Evolutionary conservation across 805 yeast genomes (phyloP).

Genomic region (Pichia scutulata): DNA sequence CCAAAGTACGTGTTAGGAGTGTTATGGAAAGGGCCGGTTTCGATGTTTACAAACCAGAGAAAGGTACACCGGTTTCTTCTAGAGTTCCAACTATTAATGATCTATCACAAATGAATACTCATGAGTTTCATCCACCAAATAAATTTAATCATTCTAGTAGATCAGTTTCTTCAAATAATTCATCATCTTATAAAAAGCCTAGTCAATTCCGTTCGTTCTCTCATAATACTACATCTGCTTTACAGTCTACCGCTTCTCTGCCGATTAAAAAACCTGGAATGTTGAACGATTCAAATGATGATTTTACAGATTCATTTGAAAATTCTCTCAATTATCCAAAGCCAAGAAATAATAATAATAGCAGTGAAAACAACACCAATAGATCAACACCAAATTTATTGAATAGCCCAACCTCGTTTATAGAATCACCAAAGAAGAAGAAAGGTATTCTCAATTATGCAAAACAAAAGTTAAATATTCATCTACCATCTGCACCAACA

Average conservation of each 20-base stretch:
- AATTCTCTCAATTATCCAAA: background rate
- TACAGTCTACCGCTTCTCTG: background rate
- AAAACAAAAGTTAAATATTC: conserved; percentile 3
- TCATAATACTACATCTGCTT: background rate
- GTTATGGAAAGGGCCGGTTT: conserved; percentile 82
- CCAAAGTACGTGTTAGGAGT: conserved; percentile 52
- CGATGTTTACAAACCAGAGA: conserved; percentile 40
- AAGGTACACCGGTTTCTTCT: background rate
- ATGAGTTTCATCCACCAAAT: conserved; percentile 5
- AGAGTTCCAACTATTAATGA: conserved; percentile 1
- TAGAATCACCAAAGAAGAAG: background rate
- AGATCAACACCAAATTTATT: conserved; percentile 11
- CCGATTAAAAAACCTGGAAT: background rate
- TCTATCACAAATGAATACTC: background rate
- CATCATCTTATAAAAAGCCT: conserved; percentile 3
- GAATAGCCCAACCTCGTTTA: background rate
- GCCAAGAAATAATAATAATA: background rate
- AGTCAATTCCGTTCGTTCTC: conserved; percentile 12
- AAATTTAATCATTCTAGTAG: conserved; percentile 1
- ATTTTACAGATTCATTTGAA: background rate
- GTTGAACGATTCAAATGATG: background rate
- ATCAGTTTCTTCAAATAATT: background rate
- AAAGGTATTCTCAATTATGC: conserved; percentile 4
- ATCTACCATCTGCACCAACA: background rate
- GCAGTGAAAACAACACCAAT: background rate